phyloP scores from a whole-genome alignment of 164 flowering plant genomes.

The Vitis vinifera region DNA sequence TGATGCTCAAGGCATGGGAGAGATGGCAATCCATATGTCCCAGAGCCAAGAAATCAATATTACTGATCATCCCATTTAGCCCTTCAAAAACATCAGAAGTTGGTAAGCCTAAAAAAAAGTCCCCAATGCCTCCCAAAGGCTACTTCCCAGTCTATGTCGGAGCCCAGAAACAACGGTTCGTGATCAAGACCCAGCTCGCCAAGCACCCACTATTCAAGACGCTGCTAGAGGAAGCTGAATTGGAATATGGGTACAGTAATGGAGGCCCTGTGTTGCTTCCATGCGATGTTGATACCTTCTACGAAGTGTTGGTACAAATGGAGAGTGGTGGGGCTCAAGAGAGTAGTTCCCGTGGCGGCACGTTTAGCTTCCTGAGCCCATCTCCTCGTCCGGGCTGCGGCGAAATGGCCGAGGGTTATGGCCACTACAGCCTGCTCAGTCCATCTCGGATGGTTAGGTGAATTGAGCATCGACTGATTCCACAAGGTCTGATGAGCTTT shows the following conservation, averaged over 20 bases:
- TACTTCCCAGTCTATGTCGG: conserved; percentile 54
- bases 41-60: too few relatives aligned
- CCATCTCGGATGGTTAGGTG: conserved; percentile 15
- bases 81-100: too few relatives aligned
- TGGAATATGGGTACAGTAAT: conserved; percentile 38
- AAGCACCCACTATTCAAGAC: conserved; percentile 46
- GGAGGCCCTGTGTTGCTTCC: conserved; percentile 41
- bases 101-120: background rate
- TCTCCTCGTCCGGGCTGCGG: background rate
- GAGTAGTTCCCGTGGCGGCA: background rate
- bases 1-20: too few relatives aligned
- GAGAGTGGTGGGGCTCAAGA: conserved; percentile 12
- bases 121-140: conserved; percentile 29
- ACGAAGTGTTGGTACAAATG: conserved; percentile 27
- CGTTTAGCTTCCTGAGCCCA: conserved; percentile 13
- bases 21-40: too few relatives aligned
- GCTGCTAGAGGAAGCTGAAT: conserved; percentile 48
- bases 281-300: conserved; percentile 38
- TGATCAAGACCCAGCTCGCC: conserved; percentile 32
- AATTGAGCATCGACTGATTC: background rate
- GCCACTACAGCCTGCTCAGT: conserved; percentile 12
- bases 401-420: background rate
- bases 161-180: conserved; percentile 34
- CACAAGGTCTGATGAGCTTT: too few relatives aligned
- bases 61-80: too few relatives aligned